Conservation (phyloP, 768 basidiomycete species). For the Phanerochaete sordida region DNA sequence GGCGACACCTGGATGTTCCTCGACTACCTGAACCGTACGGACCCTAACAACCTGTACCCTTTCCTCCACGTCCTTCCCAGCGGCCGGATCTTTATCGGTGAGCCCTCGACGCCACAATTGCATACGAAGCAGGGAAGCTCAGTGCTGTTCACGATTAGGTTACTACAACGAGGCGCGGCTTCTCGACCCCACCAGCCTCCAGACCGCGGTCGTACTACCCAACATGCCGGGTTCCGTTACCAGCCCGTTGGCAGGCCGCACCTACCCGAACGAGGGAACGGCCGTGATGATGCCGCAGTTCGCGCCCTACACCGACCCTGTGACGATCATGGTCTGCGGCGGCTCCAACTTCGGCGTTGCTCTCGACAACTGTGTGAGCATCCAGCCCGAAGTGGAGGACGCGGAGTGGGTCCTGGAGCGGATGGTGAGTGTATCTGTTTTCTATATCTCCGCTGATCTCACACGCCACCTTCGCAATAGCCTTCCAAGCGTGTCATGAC, state of each 20-base stretch:
- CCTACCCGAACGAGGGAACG: slow-evolving; percentile 75
- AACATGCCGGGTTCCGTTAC: slow-evolving; percentile 75
- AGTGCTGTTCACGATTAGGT: slow-evolving; percentile 31
- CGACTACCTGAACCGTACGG: slow-evolving; percentile 66
- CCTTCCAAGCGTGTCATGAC: slow-evolving; percentile 74
- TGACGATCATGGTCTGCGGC: slow-evolving; percentile 72
- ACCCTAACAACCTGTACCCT: slow-evolving; percentile 80
- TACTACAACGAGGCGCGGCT: slow-evolving; percentile 84
- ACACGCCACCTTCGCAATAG: slow-evolving; percentile 27
- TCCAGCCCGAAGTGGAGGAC: slow-evolving; percentile 58
- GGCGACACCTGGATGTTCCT: slow-evolving; percentile 58
- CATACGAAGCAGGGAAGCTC: background rate
- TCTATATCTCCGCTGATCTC: background rate
- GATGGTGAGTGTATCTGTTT: slow-evolving; percentile 50
- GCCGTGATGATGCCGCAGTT: slow-evolving; percentile 66
- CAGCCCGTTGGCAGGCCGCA: slow-evolving; percentile 68
- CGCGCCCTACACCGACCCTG: slow-evolving; percentile 70
- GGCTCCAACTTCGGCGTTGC: slow-evolving; percentile 59
- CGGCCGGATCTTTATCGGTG: slow-evolving; percentile 66
- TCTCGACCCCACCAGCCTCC: slow-evolving; percentile 61
- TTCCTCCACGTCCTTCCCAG: slow-evolving; percentile 72
- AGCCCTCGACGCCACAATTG: slow-evolving; percentile 15
- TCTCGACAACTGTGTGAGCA: slow-evolving; percentile 70
- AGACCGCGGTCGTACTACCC: slow-evolving; percentile 56
- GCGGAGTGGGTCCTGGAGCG: slow-evolving; percentile 71